Conservation (phyloP, 2,329 filamentous ascomycete genomes). For the Apiospora marii region DNA sequence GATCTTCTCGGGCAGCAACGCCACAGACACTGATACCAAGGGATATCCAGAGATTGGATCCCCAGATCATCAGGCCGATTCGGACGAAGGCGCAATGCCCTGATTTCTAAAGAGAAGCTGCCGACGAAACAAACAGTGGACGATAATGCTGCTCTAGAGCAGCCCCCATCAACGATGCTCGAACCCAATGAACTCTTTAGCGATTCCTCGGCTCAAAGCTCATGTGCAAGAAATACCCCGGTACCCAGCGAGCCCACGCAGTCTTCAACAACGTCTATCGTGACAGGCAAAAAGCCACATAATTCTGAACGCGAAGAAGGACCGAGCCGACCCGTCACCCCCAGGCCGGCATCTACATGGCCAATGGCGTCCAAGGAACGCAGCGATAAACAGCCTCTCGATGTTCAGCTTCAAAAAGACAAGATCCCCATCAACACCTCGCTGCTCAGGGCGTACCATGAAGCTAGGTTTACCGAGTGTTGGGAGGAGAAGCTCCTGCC, state of each 20-base stretch:
- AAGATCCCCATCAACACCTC: not conserved
- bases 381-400: not conserved
- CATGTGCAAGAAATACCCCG: not conserved
- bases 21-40: not conserved
- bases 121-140: not conserved
- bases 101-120: not conserved
- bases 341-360: not conserved
- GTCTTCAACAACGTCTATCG: not conserved
- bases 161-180: not conserved
- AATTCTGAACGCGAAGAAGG: not conserved
- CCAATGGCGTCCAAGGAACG: not conserved
- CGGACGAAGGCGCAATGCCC: not conserved
- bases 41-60: not conserved
- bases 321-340: not conserved
- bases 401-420: not conserved
- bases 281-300: not conserved
- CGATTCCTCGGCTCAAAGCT: not conserved
- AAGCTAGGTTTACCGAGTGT: not conserved
- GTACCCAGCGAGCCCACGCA: not conserved
- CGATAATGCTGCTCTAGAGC: not conserved
- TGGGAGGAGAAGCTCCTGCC: not conserved
- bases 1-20: not conserved
- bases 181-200: not conserved
- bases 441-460: not conserved
- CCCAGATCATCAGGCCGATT: not conserved